phyloP scores from a whole-genome alignment of 2,329 filamentous ascomycete genomes.

The Didymella keratinophila region DNA sequence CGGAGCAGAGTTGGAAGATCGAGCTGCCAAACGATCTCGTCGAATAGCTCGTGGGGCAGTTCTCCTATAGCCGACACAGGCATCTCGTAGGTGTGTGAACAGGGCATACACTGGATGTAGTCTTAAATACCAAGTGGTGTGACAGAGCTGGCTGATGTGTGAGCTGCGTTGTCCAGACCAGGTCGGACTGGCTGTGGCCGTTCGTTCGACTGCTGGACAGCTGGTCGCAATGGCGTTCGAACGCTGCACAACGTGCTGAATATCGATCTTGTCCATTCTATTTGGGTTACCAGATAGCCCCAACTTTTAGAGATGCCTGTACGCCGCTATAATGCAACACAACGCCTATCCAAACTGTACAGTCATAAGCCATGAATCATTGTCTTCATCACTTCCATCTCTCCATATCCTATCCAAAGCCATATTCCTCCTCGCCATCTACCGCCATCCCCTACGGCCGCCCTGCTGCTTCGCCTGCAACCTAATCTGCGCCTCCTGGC shows the following conservation, averaged over 20 bases:
- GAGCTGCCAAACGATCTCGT: neutral
- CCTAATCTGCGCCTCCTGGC: conserved; percentile 39
- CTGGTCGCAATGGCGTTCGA: neutral
- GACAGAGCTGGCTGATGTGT: neutral
- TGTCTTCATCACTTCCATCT: neutral
- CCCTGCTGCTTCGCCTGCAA: conserved; percentile 31
- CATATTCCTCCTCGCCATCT: neutral
- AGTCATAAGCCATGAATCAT: conserved; percentile 18
- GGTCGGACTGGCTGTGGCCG: neutral
- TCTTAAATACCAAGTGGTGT: neutral
- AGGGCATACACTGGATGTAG: neutral
- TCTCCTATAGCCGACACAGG: neutral
- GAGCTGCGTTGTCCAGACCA: neutral
- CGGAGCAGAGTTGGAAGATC: neutral
- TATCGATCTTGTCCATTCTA: neutral
- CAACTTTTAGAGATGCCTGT: conserved; percentile 1
- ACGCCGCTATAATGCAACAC: conserved; percentile 9
- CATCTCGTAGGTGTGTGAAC: neutral
- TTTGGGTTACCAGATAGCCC: neutral
- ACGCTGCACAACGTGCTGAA: neutral
- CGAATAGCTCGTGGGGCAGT: neutral
- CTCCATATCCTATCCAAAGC: neutral
- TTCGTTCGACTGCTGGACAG: neutral
- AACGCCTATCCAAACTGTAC: conserved; percentile 8
- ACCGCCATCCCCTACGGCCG: conserved; percentile 16